Percentiles rank a stretch among this genome's conserved stretches.
Evolutionary conservation across 192 early-diverging fungal species (phyloP).

Genomic region (Mortierella alpina): DNA sequence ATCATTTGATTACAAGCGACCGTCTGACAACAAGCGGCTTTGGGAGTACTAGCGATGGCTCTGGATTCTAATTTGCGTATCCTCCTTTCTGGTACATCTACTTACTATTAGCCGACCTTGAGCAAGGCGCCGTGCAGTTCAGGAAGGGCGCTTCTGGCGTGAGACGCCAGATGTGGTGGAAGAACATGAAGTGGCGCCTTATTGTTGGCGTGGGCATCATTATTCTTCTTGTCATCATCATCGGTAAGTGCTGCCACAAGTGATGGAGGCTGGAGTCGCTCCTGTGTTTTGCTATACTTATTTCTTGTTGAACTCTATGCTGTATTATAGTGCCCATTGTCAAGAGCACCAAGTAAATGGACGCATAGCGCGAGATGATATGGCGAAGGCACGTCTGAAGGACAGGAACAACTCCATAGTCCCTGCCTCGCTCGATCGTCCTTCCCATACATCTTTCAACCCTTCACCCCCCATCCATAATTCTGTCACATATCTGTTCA

Average conservation of each 20-base stretch:
- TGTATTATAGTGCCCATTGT: conserved; percentile 29
- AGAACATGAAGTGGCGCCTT: conserved; percentile 95
- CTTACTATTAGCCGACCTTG: conserved; percentile 37
- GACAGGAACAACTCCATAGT: too few relatives aligned
- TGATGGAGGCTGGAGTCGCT: not conserved
- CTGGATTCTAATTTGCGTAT: not conserved
- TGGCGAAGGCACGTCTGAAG: too few relatives aligned
- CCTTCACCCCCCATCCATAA: too few relatives aligned
- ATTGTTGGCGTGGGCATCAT: conserved; percentile 84
- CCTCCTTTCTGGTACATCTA: not conserved
- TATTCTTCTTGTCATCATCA: conserved; percentile 84
- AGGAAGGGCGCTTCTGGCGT: conserved; percentile 80
- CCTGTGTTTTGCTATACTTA: not conserved
- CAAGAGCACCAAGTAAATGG: conserved; percentile 18
- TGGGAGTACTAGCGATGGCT: not conserved
- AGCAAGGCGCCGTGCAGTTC: conserved; percentile 66
- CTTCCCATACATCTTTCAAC: too few relatives aligned
- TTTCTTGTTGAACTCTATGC: not conserved
- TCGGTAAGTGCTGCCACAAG: conserved; percentile 45
- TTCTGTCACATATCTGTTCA: too few relatives aligned
- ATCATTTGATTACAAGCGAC: not conserved
- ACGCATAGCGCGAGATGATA: not conserved
- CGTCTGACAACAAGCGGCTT: not conserved
- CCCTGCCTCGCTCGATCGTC: too few relatives aligned
- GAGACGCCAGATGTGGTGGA: conserved; percentile 96